phyloP scores from a whole-genome alignment of 495 filamentous ascomycete genomes.

The Aspergillus taichungensis region DNA sequence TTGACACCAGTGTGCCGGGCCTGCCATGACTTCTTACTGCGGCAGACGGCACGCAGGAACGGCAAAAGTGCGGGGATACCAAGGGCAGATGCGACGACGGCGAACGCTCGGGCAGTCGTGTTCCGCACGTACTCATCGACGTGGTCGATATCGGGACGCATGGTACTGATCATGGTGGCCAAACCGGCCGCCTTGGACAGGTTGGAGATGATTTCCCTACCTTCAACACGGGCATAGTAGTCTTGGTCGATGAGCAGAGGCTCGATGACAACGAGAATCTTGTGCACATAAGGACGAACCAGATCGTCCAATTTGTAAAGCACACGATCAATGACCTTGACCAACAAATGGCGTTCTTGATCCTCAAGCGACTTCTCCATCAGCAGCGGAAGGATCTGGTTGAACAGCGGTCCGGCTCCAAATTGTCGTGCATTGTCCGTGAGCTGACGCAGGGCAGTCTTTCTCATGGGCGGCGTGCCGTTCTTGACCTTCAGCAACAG shows the following conservation, averaged over 20 bases:
- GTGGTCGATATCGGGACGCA: constrained; percentile 98
- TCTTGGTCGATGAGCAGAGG: constrained; percentile 98
- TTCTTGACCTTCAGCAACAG: constrained; percentile 98
- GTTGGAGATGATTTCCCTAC: constrained; percentile 97
- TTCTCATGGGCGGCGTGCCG: constrained; percentile 96
- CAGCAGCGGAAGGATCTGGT: constrained; percentile 91
- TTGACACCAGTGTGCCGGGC: constrained; percentile 98
- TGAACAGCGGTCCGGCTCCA: constrained; percentile 89
- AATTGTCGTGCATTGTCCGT: constrained; percentile 98
- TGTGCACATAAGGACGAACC: constrained; percentile 93
- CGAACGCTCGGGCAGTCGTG: constrained; percentile 94
- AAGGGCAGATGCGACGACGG: constrained; percentile 92
- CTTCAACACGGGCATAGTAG: constrained; percentile 97
- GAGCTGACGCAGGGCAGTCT: constrained; percentile 95
- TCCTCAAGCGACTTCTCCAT: constrained; percentile 99
- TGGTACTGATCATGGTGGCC: constrained; percentile 97
- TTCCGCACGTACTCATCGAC: constrained; percentile 99
- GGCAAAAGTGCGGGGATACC: constrained; percentile 93
- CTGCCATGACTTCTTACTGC: constrained; percentile 98
- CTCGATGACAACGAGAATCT: constrained; percentile 98
- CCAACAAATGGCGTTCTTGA: constrained; percentile 94
- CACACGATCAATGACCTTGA: constrained; percentile 98
- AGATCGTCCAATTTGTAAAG: constrained; percentile 98
- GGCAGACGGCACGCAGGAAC: constrained; percentile 89
- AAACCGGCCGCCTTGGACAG: constrained; percentile 93